phyloP scores from a whole-genome alignment of 2,329 filamentous ascomycete genomes.

The Graphilbum sp. region DNA sequence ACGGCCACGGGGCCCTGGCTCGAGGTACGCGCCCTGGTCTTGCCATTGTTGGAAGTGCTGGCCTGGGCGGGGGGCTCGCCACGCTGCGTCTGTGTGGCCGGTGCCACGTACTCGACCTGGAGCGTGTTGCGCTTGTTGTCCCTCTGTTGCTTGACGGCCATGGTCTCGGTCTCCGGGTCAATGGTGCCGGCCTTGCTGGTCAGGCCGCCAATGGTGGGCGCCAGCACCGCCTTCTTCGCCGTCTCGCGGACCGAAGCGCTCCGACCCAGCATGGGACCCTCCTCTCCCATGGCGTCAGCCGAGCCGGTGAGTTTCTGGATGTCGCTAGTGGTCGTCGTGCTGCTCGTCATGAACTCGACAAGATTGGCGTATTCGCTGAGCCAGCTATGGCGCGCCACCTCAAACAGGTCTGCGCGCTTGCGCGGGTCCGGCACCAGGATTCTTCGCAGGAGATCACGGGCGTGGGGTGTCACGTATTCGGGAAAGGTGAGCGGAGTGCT shows the following conservation, averaged over 20 bases:
- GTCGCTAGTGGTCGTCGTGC: constrained; percentile 72
- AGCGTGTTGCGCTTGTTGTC: constrained; percentile 89
- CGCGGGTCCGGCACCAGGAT: constrained; percentile 92
- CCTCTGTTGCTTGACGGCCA: constrained; percentile 45
- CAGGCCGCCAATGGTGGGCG: constrained; percentile 42
- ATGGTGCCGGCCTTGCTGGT: constrained; percentile 59
- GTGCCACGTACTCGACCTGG: constrained; percentile 94
- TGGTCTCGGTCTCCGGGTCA: constrained; percentile 43
- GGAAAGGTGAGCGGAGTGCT: constrained; percentile 94
- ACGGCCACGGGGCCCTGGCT: constrained; percentile 35
- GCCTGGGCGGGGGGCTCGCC: constrained; percentile 21
- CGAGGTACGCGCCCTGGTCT: constrained; percentile 36
- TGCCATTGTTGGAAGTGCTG: constrained; percentile 14
- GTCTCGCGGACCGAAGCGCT: constrained; percentile 88
- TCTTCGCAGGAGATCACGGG: constrained; percentile 75
- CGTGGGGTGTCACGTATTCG: constrained; percentile 96
- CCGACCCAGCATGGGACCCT: constrained; percentile 52
- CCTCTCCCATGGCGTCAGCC: constrained; percentile 32
- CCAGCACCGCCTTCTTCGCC: constrained; percentile 44
- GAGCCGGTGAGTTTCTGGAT: constrained; percentile 65
- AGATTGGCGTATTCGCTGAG: constrained; percentile 93
- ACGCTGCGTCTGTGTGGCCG: constrained; percentile 68
- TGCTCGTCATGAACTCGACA: constrained; percentile 93
- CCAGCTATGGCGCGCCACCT: constrained; percentile 96
- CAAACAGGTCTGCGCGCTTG: constrained; percentile 88